A percentile compares a stretch with the other conserved stretches of the same genome.
These are phyloP conservation scores for Ramalina intermedia DNA, from an alignment of 495 filamentous ascomycete genomes.

Conservation along the genomic window DNA sequence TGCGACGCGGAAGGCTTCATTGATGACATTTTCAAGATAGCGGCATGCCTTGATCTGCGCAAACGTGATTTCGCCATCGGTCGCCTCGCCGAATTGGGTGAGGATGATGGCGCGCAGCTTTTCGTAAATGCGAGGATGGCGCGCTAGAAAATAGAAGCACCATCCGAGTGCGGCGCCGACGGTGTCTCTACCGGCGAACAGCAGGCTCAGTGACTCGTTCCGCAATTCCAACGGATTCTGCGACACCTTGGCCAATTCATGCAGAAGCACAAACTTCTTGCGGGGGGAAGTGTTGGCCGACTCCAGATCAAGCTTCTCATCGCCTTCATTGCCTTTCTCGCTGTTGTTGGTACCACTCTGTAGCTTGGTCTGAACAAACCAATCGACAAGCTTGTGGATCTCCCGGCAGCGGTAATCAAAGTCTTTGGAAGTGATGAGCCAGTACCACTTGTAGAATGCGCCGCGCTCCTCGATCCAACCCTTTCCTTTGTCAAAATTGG, in stretches of 20 bases:
- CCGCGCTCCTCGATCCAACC: constrained; percentile 56
- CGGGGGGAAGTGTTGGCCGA: background rate
- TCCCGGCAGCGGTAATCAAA: constrained; percentile 6
- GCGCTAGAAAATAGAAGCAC: constrained; percentile 10
- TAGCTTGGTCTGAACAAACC: constrained; percentile 7
- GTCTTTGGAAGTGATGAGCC: constrained; percentile 34
- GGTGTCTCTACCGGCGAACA: constrained; percentile 31
- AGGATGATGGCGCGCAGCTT: constrained; percentile 22
- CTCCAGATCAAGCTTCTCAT: background rate
- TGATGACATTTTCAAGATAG: constrained; percentile 6
- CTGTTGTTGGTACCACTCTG: constrained; percentile 41
- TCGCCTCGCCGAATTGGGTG: constrained; percentile 2
- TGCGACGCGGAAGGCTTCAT: constrained; percentile 12
- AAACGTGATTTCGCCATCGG: constrained; percentile 2
- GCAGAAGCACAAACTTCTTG: constrained; percentile 26
- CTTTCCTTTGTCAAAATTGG: constrained; percentile 53
- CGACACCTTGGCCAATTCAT: constrained; percentile 46
- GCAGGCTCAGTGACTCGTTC: constrained; percentile 47
- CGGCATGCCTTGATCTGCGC: constrained; percentile 4
- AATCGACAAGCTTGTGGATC: constrained; percentile 6
- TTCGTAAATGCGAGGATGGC: constrained; percentile 1
- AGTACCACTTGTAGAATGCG: constrained; percentile 42
- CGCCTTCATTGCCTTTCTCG: constrained; percentile 9
- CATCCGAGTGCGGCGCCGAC: constrained; percentile 27
- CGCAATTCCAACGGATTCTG: constrained; percentile 45